These are phyloP conservation scores for Peronospora belbahrii DNA, from an alignment of 352 stramenopile genomes.

Conservation along the genomic window DNA sequence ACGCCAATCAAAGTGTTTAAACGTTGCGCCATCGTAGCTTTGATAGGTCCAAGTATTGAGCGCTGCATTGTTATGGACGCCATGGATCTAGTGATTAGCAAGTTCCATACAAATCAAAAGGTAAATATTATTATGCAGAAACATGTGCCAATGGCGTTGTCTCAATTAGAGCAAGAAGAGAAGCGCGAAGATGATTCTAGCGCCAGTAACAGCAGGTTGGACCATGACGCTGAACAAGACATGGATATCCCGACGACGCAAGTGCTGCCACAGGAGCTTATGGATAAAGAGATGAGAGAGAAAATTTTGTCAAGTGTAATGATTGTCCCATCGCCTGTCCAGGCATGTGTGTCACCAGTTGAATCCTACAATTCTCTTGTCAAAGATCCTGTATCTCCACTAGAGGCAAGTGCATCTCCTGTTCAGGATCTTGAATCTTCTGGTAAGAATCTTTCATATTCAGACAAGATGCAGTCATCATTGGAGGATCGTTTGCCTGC, in stretches of 20 bases:
- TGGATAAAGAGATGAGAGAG: conserved; percentile 4
- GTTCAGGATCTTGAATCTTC: conserved; percentile 3
- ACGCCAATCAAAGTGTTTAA: neutral
- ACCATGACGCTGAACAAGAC: conserved; percentile 24
- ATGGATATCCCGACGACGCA: conserved; percentile 36
- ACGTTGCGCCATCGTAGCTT: neutral
- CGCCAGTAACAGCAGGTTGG: conserved; percentile 8
- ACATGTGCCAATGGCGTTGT: neutral
- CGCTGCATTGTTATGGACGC: conserved; percentile 10
- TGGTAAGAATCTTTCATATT: conserved; percentile 2
- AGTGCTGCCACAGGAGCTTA: conserved; percentile 24
- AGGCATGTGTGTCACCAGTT: conserved; percentile 2
- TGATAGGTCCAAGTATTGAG: neutral
- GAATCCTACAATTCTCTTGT: conserved; percentile 7
- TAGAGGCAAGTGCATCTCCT: conserved; percentile 4
- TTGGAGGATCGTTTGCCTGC: conserved; percentile 7
- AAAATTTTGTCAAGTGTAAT: conserved; percentile 4
- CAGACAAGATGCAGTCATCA: conserved; percentile 7
- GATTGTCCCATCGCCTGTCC: conserved; percentile 1
- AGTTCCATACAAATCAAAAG: neutral
- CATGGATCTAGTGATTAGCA: conserved; percentile 14
- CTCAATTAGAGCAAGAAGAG: conserved; percentile 9
- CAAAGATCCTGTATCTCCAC: conserved; percentile 6
- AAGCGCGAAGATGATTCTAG: conserved; percentile 20
- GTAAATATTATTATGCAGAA: neutral